A percentile compares a stretch with the other conserved stretches of the same genome.
Evolutionary conservation across 208 protist genomes (phyloP).

Genomic region (Trypanosoma lewisi): DNA sequence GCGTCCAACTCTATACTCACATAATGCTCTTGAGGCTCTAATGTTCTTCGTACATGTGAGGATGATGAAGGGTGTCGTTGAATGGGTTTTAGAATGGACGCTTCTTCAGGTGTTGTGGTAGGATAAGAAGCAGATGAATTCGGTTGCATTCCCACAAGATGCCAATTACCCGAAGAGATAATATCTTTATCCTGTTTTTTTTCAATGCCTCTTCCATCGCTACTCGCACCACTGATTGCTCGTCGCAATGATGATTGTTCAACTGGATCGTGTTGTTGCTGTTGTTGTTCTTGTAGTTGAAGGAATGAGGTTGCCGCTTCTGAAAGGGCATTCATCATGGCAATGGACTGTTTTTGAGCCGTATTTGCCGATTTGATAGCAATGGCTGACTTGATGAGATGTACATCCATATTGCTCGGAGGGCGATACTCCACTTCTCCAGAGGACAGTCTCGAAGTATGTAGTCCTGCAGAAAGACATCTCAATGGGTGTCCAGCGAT

Average conservation of each 20-base stretch:
- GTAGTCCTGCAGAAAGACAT: conserved; percentile 1
- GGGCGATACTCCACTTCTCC: neutral
- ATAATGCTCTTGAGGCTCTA: neutral
- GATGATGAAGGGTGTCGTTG: neutral
- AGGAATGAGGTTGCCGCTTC: neutral
- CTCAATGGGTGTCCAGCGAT: neutral
- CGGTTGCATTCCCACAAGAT: neutral
- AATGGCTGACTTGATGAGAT: conserved; percentile 11
- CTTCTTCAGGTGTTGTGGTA: neutral
- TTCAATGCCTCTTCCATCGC: neutral
- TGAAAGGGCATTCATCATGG: conserved; percentile 6
- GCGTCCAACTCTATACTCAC: neutral
- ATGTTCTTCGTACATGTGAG: neutral
- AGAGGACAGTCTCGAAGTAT: neutral
- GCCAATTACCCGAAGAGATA: neutral
- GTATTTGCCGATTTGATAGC: conserved; percentile 13
- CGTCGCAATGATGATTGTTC: neutral
- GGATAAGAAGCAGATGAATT: neutral
- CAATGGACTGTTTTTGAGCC: neutral
- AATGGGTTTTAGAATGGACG: neutral
- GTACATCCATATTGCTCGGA: neutral
- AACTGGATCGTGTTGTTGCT: neutral
- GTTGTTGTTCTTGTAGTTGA: neutral
- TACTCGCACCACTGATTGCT: neutral
- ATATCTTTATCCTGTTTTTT: neutral